phyloP scores from a whole-genome alignment of 78 protist genomes.

The Diacronema lutheri region DNA sequence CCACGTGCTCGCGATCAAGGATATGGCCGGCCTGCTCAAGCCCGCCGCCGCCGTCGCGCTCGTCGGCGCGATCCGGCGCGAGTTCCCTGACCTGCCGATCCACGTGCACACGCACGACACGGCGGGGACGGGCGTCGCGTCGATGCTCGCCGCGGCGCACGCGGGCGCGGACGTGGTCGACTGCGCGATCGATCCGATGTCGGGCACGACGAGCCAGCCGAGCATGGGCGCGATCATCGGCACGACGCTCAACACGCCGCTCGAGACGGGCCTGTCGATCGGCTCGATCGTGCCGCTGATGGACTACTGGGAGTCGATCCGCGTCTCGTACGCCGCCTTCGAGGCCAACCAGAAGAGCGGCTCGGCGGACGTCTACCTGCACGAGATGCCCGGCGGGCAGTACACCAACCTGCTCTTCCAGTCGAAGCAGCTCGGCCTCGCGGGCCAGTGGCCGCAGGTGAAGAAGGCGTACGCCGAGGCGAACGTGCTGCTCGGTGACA shows the following conservation, averaged over 20 bases:
- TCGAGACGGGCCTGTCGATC: conserved; percentile 35
- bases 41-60: conserved; percentile 40
- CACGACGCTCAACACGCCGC: conserved; percentile 1
- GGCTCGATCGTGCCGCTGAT: neutral
- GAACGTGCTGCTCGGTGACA: conserved; percentile 74
- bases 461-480: conserved; percentile 60
- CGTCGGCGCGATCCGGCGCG: conserved; percentile 19
- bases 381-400: conserved; percentile 93
- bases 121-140: conserved; percentile 65
- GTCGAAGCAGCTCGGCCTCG: conserved; percentile 55
- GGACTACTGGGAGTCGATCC: conserved; percentile 59
- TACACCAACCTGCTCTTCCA: conserved; percentile 80
- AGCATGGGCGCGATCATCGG: conserved; percentile 63
- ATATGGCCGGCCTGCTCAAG: conserved; percentile 81
- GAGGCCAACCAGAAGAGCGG: conserved; percentile 30
- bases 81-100: conserved; percentile 65
- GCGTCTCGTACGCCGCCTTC: conserved; percentile 54
- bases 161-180: conserved; percentile 79
- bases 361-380: conserved; percentile 60
- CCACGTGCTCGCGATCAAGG: conserved; percentile 24
- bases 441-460: conserved; percentile 63
- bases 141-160: conserved; percentile 46
- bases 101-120: conserved; percentile 88
- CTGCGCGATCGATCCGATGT: conserved; percentile 70
- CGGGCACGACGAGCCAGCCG: conserved; percentile 81